Evolutionary conservation across 768 basidiomycete genomes (phyloP).

Genomic region (Gautieria morchelliformis): DNA sequence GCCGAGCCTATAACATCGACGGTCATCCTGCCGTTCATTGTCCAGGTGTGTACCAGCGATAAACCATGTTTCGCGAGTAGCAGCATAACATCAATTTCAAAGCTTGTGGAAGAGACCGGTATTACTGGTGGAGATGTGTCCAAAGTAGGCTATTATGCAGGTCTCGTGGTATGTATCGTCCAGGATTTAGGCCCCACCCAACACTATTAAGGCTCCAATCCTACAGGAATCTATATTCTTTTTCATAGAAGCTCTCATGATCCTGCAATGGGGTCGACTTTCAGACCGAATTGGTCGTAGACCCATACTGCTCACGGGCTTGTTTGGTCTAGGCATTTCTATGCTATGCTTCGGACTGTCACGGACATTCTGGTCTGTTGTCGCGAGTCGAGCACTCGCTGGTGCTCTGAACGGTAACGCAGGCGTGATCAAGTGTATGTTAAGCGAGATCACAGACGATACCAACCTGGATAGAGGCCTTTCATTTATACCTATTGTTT

Average conservation of each 20-base stretch:
- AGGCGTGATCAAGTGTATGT: conserved; percentile 62
- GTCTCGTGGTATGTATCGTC: conserved; percentile 38
- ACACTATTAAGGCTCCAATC: neutral
- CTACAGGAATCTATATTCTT: conserved; percentile 36
- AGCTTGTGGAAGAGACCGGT: conserved; percentile 57
- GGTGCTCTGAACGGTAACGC: conserved; percentile 69
- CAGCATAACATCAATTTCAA: neutral
- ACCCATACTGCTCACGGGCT: conserved; percentile 34
- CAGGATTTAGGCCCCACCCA: neutral
- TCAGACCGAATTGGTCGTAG: conserved; percentile 35
- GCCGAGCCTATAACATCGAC: conserved; percentile 69
- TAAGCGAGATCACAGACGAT: conserved; percentile 60
- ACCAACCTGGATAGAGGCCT: conserved; percentile 63
- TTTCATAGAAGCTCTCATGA: conserved; percentile 32
- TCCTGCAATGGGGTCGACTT: conserved; percentile 35
- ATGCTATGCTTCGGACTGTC: conserved; percentile 36
- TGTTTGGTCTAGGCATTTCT: conserved; percentile 29
- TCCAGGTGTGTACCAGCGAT: conserved; percentile 38
- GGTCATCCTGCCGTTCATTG: conserved; percentile 70
- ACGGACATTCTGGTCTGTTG: conserved; percentile 32
- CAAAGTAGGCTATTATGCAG: conserved; percentile 63
- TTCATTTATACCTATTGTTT: conserved; percentile 51
- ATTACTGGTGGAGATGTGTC: conserved; percentile 54
- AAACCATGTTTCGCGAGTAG: conserved; percentile 10
- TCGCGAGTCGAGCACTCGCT: conserved; percentile 58